Evolutionary conservation across 2,329 filamentous ascomycete genomes (phyloP), one percentile per base, ranked within the genome.

Genomic region (Trichoderma endophyticum): DNA sequence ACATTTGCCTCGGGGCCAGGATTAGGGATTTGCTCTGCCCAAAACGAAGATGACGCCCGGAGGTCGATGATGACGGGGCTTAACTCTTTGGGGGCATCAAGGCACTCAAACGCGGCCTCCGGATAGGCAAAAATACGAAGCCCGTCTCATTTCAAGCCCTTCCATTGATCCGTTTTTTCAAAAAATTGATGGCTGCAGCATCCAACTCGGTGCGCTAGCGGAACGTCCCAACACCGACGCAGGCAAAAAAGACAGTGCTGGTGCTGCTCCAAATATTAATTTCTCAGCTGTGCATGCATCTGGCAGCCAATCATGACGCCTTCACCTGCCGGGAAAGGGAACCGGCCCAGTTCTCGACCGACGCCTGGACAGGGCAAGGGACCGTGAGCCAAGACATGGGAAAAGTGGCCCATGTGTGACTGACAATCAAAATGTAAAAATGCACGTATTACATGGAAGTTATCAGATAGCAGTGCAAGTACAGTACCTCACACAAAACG

Each of bases 301-400:
- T 30, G 18, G n/a, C 60, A 48, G 54, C 69, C 69, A 71, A 71
- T 71, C 69, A 71, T n/a, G 24, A 26, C 60, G 26, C 26, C 32
- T 63, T 56, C 59, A 43, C 21, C 48, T 24, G 60, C 59, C 48
- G 68, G 68, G 66, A 70, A 70, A 70, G 68, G 68, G 68, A 70
- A 70, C 68, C 63, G 32, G 60, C 43, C 68, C 43, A 63, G 32
- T 43, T 63, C 68, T 70, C 60, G 68, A 57, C 68, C 59, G 26
- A 57, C 21, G 24, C 54, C 65, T 48, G 30, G 65, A 68, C 65
- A 60, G 28, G 65, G 54, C 34, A 54, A 65, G 62, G 62, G 30
- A 24, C 26, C 24, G 32, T 8, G 24, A 43, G 34, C 32, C 60
- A 63, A 63, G 60, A 63, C 34, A 62, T 34, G 59, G 59, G 11